Conservation (phyloP, 1,139 yeast species). For the Diutina neorugosa region DNA sequence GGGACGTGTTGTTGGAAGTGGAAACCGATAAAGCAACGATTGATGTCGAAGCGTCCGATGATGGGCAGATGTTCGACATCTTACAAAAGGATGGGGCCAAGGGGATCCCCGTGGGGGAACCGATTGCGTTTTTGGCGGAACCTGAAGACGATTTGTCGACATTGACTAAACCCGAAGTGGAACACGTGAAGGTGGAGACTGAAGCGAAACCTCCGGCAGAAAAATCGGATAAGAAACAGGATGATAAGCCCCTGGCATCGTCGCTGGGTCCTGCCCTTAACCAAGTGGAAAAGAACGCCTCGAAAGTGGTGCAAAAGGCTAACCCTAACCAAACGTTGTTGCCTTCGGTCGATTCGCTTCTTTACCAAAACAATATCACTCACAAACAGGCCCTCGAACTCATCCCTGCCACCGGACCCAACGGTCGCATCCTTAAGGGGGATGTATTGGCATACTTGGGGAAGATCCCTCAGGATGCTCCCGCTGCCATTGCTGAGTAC, state of each 20-base stretch:
- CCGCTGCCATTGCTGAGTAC: constrained; percentile 40
- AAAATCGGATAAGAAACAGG: neutral
- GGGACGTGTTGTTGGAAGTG: constrained; percentile 79
- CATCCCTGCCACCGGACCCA: constrained; percentile 80
- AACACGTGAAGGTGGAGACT: neutral
- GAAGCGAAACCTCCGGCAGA: no score
- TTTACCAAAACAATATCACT: constrained; percentile 51
- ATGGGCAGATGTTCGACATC: constrained; percentile 78
- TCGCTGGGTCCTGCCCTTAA: no score
- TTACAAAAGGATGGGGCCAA: constrained; percentile 58
- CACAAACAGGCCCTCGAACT: constrained; percentile 55
- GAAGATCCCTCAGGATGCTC: constrained; percentile 43
- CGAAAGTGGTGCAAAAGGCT: constrained; percentile 21
- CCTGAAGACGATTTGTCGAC: constrained; percentile 67
- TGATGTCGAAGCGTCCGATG: constrained; percentile 89
- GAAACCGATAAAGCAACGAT: constrained; percentile 93
- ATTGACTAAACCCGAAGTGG: constrained; percentile 41
- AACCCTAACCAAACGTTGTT: constrained; percentile 53
- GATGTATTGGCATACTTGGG: constrained; percentile 84
- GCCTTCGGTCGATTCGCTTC: constrained; percentile 69
- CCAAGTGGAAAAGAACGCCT: neutral
- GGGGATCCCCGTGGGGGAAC: constrained; percentile 74
- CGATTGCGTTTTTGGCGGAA: constrained; percentile 84
- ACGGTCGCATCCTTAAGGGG: constrained; percentile 79
- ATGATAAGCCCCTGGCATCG: neutral